A percentile compares a stretch with the other conserved stretches of the same genome.
Evolutionary conservation across 129 eudicot genomes (phyloP).

Genomic region (Rutidosis leptorrhynchoides): DNA sequence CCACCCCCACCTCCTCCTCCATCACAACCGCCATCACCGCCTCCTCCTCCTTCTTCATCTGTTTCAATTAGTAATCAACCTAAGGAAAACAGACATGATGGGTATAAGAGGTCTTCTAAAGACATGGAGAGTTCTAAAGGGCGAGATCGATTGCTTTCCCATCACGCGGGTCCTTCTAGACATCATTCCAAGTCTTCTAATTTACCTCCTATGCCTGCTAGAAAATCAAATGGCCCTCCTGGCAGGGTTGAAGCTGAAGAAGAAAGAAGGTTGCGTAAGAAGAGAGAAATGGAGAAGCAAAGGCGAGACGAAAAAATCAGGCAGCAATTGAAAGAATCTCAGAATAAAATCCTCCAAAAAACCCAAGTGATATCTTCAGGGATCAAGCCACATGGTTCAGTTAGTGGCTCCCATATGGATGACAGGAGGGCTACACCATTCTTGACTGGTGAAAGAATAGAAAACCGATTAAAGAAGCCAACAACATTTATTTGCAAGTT

Average conservation of each 20-base stretch:
- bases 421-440: constrained; percentile 71
- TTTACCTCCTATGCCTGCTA: constrained; percentile 45
- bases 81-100: constrained; percentile 45
- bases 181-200: constrained; percentile 50
- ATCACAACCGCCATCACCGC: constrained; percentile 55
- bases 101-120: constrained; percentile 28
- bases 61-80: constrained; percentile 30
- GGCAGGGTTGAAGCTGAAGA: constrained; percentile 84
- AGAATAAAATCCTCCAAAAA: constrained; percentile 59
- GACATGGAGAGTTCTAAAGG: constrained; percentile 25
- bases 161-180: constrained; percentile 38
- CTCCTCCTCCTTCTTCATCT: constrained; percentile 62
- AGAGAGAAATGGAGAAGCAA: constrained; percentile 72
- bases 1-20: constrained; percentile 72
- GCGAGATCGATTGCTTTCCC: constrained; percentile 20
- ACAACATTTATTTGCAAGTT: constrained; percentile 95
- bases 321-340: constrained; percentile 69
- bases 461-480: constrained; percentile 89
- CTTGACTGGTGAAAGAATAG: constrained; percentile 69
- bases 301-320: constrained; percentile 72
- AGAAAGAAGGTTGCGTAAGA: constrained; percentile 79
- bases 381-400: constrained; percentile 61
- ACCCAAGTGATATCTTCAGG: constrained; percentile 72
- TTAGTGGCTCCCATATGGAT: constrained; percentile 83
- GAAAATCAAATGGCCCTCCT: constrained; percentile 47